Evolutionary conservation across 2,329 filamentous ascomycete genomes (phyloP), one percentile per base, ranked within the genome.

Genomic region (Fusarium redolens): DNA sequence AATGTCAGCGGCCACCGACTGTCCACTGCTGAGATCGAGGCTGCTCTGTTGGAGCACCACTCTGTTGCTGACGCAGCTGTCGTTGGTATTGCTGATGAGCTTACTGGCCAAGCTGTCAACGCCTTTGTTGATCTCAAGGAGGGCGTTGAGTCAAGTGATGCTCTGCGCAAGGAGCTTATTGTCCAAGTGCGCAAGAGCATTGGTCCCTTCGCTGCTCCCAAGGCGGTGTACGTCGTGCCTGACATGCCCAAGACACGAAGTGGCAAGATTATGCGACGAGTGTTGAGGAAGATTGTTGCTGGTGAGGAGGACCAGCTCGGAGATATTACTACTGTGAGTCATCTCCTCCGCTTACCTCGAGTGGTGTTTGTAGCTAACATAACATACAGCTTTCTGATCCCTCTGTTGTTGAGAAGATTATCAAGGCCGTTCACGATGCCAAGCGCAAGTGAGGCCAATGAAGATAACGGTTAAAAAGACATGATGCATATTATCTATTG

Each of bases 231-330:
- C 81, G 90, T 97, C 61, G 93, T 99, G 48, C 92, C 95, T 6
- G 96, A 99, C 81, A 89, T 99, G 74, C 96, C 96, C 78, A 98
- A 99, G 91, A 99, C 96, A 41, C 90, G 96, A 77, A 97, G 93
- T 77, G 96, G 96, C 75, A 99, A 99, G 92, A 99, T 99, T 80
- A 99, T 99, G 96, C 90, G 96, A 72, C 92, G 96, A 73, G 97
- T 99, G 80, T 85, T 99, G 86, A 90, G 96, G 78, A 99, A 99
- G 93, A 97, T 99, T 79, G 85, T 99, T 76, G 95, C 95, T 20
- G 96, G 96, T 40, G 96, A 99, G 86, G 96, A 98, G 84, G 96
- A 99, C 82, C 95, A 97, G 84, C 87, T 99, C 60, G 96, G 96
- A 77, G 96, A 99, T 80, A 97, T 88, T 40, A 93, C 93, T 25